phyloP scores from a whole-genome alignment of 2,329 filamentous ascomycete species.

The Colletotrichum lini region DNA sequence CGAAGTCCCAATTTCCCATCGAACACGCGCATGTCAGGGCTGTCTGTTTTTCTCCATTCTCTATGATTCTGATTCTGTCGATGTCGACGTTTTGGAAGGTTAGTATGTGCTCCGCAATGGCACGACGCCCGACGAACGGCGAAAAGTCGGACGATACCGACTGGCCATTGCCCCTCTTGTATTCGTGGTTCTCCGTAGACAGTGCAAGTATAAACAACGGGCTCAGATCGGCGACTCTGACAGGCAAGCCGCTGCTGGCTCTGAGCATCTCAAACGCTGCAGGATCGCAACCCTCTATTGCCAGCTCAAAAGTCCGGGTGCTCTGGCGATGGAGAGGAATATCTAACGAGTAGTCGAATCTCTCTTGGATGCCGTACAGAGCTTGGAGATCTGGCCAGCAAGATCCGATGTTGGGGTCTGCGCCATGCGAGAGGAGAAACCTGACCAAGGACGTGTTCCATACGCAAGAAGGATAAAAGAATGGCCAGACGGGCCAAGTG shows the following conservation, averaged over 20 bases:
- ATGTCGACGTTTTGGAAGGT: background rate
- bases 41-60: background rate
- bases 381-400: slow-evolving; percentile 1
- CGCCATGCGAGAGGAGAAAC: slow-evolving; percentile 10
- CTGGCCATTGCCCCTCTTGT: background rate
- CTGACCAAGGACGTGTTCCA: slow-evolving; percentile 5
- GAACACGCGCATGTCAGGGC: slow-evolving; percentile 12
- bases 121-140: background rate
- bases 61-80: background rate
- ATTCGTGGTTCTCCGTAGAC: background rate
- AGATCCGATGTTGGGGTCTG: slow-evolving; percentile 15
- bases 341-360: background rate
- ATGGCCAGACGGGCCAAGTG: background rate
- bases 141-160: background rate
- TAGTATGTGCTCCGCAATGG: slow-evolving; percentile 9
- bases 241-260: background rate
- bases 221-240: background rate
- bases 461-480: background rate
- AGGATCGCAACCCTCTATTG: background rate
- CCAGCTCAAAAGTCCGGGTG: background rate
- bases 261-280: background rate
- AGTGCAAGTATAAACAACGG: background rate
- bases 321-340: slow-evolving; percentile 8
- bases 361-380: background rate
- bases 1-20: slow-evolving; percentile 1